Conservation (phyloP, 495 filamentous ascomycete genomes). For the Penicillium ucsense region DNA sequence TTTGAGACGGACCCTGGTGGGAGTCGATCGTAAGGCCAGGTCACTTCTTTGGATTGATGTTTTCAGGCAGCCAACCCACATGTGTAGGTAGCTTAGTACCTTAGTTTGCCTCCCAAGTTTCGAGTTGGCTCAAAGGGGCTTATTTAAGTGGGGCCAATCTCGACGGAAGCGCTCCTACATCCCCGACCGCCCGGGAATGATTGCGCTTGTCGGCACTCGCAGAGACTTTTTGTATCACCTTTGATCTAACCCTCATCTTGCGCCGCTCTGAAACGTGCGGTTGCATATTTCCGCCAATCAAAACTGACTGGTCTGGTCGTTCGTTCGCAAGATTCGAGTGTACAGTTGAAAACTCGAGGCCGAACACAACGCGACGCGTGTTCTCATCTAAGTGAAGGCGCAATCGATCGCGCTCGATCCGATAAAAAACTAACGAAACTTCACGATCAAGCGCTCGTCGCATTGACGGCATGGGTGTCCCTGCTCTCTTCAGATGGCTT, state of each 20-base stretch:
- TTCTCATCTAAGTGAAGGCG: neutral
- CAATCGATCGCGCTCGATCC: conserved; percentile 4
- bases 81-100: too few species aligned
- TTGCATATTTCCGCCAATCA: neutral
- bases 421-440: conserved; percentile 3
- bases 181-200: conserved; percentile 18
- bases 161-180: conserved; percentile 9
- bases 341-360: neutral
- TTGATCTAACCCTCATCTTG: conserved; percentile 3
- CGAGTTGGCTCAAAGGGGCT: conserved; percentile 8
- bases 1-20: neutral
- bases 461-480: conserved; percentile 73
- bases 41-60: too few species aligned
- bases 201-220: conserved; percentile 4
- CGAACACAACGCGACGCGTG: neutral
- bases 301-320: too few species aligned
- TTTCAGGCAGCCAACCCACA: too few species aligned
- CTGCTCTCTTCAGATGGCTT: conserved; percentile 87
- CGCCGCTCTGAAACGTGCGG: conserved; percentile 12
- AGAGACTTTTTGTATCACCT: conserved; percentile 8
- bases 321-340: neutral
- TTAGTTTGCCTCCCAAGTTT: too few species aligned
- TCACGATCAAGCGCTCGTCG: conserved; percentile 7
- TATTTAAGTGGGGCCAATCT: conserved; percentile 5
- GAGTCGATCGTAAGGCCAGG: neutral